Base-by-base conservation (phyloP, 169 alveolate species). In the Theileria sp. region DNA sequence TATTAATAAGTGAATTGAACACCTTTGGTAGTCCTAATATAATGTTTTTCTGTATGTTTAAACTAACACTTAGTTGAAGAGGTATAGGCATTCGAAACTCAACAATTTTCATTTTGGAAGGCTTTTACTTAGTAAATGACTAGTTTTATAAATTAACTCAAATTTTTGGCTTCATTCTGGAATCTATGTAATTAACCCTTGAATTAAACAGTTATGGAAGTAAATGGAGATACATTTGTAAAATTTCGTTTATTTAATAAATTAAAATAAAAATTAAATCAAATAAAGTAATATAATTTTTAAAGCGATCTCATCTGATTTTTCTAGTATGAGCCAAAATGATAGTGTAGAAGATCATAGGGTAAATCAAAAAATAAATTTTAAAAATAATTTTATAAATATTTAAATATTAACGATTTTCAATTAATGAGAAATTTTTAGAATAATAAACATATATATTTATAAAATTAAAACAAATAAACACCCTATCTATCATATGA, bases 51-150 rank as follows among this genome's bases (percentile, higher is more conserved):
- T 12, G 54, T 38, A 19, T n/a, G 30, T 26, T 32, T 13, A 15
- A 15, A 70, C 87, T 6, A 77, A 84, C 90, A 60, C 68, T 77
- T 23, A 84, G 62, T 32, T 49, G 26, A 12, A 84, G 38, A 3
- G 90, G 90, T 34, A 84, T 34, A 23, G 90, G 84, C 30, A 84
- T 72, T 26, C 87, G 70, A 56, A 84, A 84, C 78, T 84, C 90
- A 32, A 84, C 72, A 68, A 77, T 71, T 81, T 84, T 84, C 90
- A 84, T 84, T 60, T 66, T 17, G 7, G 58, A 0, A 34, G 68
- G 17, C 54, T 44, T 44, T 44, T 44, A 44, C 54, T 44, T 44
- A 15, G 54, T 44, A 7, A 23, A 56, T 56, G 62, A n/a, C 30
- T 60, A 21, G 23, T 30, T 10, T 44, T 44, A 44, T 7, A 13